These are phyloP conservation scores for Clarireedia hainanense DNA, from an alignment of 2,329 filamentous ascomycete species.

Conservation along the genomic window DNA sequence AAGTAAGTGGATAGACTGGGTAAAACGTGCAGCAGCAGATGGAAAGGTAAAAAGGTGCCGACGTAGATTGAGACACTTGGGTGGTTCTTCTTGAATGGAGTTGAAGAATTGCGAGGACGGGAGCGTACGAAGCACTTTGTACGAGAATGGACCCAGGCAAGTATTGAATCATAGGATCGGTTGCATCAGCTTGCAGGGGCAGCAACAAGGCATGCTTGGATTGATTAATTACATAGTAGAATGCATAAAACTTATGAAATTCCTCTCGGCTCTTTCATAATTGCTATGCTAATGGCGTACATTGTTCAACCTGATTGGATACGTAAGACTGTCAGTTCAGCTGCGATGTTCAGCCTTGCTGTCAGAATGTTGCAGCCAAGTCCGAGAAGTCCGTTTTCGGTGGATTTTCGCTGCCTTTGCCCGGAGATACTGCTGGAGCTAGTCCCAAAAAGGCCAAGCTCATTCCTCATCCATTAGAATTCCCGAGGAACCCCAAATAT, in stretches of 20 bases:
- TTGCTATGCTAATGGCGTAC: too few species aligned
- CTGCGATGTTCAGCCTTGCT: background rate
- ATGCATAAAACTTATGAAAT: background rate
- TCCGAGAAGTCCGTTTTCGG: background rate
- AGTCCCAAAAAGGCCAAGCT: slow-evolving; percentile 5
- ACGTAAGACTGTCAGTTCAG: background rate
- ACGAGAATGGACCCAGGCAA: too few species aligned
- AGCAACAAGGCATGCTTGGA: too few species aligned
- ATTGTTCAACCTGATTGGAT: too few species aligned
- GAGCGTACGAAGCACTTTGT: too few species aligned
- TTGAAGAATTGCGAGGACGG: too few species aligned
- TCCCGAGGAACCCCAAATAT: slow-evolving; percentile 5
- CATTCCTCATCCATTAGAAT: background rate
- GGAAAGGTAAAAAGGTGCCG: background rate
- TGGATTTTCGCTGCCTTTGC: background rate
- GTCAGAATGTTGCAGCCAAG: background rate
- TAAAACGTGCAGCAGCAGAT: background rate
- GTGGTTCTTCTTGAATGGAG: too few species aligned
- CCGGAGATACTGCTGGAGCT: background rate
- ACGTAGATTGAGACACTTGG: too few species aligned
- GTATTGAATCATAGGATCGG: slow-evolving; percentile 3
- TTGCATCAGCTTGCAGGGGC: slow-evolving; percentile 4
- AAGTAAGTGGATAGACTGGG: background rate
- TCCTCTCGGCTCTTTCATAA: too few species aligned
- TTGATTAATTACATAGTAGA: too few species aligned